phyloP scores from a whole-genome alignment of 2,329 filamentous ascomycete species.

The Verticillium tricorpus region DNA sequence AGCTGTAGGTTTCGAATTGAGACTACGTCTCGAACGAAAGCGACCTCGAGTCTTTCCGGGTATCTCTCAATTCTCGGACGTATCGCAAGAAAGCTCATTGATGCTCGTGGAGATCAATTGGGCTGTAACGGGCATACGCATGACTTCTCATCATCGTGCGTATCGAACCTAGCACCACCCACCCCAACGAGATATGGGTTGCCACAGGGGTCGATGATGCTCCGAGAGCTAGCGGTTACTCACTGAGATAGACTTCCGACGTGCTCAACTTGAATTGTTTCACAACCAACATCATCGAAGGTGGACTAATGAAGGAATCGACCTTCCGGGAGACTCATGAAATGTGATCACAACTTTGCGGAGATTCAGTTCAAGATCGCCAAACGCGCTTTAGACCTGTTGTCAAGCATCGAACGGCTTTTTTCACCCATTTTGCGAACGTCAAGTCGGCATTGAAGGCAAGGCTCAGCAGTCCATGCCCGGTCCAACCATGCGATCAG shows the following conservation, averaged over 20 bases:
- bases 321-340: conserved; percentile 14
- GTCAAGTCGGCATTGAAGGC: conserved; percentile 9
- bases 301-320: conserved; percentile 14
- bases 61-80: neutral
- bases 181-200: neutral
- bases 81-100: neutral
- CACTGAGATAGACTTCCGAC: conserved; percentile 13
- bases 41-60: neutral
- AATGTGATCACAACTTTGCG: conserved; percentile 9
- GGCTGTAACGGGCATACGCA: neutral
- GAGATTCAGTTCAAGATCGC: conserved; percentile 12
- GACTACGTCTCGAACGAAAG: neutral
- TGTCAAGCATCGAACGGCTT: conserved; percentile 7
- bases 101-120: neutral
- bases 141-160: neutral
- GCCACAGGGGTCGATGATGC: conserved; percentile 14
- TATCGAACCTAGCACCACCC: neutral
- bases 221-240: conserved; percentile 13
- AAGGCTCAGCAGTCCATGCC: neutral
- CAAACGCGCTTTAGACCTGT: conserved; percentile 10
- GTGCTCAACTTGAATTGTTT: conserved; percentile 12
- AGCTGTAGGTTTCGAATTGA: too few relatives aligned
- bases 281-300: conserved; percentile 7
- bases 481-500: neutral
- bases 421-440: conserved; percentile 14